Evolutionary conservation across 805 yeast genomes (phyloP).

Genomic region (Candida corydali): DNA sequence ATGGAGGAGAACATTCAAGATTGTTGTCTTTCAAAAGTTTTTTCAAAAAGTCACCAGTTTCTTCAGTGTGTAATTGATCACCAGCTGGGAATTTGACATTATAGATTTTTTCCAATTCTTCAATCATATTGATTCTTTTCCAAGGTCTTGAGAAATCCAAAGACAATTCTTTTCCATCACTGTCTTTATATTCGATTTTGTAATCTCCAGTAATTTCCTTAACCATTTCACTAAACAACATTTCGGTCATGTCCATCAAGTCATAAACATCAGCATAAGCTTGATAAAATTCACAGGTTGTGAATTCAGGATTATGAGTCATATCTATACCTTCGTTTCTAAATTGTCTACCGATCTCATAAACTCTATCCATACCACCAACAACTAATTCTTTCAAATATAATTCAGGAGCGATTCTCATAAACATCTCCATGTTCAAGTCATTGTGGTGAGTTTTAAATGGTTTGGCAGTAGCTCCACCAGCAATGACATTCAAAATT

Average conservation of each 20-base stretch:
- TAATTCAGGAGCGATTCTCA: constrained; percentile 98
- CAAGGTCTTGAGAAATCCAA: constrained; percentile 94
- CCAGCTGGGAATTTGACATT: constrained; percentile 94
- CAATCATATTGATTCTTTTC: constrained; percentile 98
- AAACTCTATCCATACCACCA: constrained; percentile 97
- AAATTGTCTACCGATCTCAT: constrained; percentile 98
- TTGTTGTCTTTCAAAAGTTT: constrained; percentile 71
- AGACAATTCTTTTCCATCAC: constrained; percentile 66
- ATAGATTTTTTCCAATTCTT: constrained; percentile 83
- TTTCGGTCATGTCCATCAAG: constrained; percentile 91
- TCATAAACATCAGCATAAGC: constrained; percentile 97
- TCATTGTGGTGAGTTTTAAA: constrained; percentile 96
- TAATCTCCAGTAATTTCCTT: constrained; percentile 91
- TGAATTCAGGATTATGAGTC: constrained; percentile 99
- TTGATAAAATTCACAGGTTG: constrained; percentile 97
- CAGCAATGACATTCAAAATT: constrained; percentile 97
- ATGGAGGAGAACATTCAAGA: constrained; percentile 86
- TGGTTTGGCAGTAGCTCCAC: constrained; percentile 99
- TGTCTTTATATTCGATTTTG: constrained; percentile 80
- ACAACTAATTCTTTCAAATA: constrained; percentile 94
- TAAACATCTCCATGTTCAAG: constrained; percentile 89
- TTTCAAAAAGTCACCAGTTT: constrained; percentile 88
- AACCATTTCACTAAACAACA: constrained; percentile 94
- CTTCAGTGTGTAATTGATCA: constrained; percentile 88
- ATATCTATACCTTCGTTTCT: constrained; percentile 98